Evolutionary conservation across 352 stramenopile genomes (phyloP), one percentile per base, ranked within the genome.

Genomic region (Phytophthora ramorum): DNA sequence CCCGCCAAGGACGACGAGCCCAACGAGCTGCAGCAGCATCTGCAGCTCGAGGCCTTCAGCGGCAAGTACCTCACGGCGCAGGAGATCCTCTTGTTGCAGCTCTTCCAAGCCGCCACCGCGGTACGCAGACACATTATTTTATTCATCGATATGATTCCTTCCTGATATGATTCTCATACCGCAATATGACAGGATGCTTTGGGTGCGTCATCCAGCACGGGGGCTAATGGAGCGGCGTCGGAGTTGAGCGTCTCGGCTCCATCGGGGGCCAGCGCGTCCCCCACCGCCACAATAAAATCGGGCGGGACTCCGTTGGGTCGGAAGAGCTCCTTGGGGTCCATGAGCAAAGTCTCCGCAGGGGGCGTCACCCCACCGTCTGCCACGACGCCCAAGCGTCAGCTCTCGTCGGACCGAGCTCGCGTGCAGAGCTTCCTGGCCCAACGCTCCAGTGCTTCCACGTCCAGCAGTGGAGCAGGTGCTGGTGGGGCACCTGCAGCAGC

Each of bases 61-160:
- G 81, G 79, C 10, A 89, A 88, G 62, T 94, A 91, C 75, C 81
- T 94, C 41, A 94, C 86, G 38, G 67, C 73, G 38, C 86, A 94
- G 66, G 86, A 94, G 69, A 92, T 92, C 30, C 68, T 92, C 19
- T 63, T 94, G 24, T 51, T 88, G 24, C 75, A 91, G 56, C 76
- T 92, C 30, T 94, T 89, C 57, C 66, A 87, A 53, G 66, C 80
- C 17, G 41, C 41, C 19, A 47, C 41, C 6, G 7, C 41, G n/a
- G 41, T 47, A n/a, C 34, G 34, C 28, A 34, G 28, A 0, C 28
- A 17, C 7, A 17, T 6, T 41, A 8, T 41, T 3, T 41, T 41
- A 41, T 41, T 17, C 10, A 13, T 40, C 35, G 13, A 41, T 41
- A 41, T 41, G 35, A 41, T n/a, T 41, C 2, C 16, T 17, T 41